Evolutionary conservation across 1,139 yeast genomes (phyloP).

Genomic region (Magnusiomyces paraingens): DNA sequence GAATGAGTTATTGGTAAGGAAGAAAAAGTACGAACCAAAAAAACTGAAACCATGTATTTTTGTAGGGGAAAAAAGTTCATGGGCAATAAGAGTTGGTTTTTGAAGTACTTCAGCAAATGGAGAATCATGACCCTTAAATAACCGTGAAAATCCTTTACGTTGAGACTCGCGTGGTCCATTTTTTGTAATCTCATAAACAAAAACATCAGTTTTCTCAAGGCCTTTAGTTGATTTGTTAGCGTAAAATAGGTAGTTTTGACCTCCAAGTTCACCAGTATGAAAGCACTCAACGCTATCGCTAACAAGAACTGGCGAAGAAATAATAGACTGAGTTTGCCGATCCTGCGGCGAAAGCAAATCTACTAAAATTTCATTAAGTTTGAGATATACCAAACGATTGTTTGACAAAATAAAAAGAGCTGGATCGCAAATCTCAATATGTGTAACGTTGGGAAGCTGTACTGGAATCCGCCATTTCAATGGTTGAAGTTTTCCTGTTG

Average conservation of each 20-base stretch:
- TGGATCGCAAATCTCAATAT: constrained; percentile 10
- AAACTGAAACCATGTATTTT: constrained; percentile 12
- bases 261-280: constrained; percentile 10
- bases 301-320: constrained; percentile 10
- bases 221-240: constrained; percentile 11
- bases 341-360: constrained; percentile 7
- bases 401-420: neutral
- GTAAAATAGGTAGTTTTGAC: constrained; percentile 10
- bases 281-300: constrained; percentile 13
- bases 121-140: neutral
- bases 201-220: constrained; percentile 5
- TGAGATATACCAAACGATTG: constrained; percentile 5
- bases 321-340: constrained; percentile 7
- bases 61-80: constrained; percentile 12
- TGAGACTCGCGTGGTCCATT: constrained; percentile 6
- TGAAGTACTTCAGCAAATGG: constrained; percentile 1
- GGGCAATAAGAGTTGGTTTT: neutral
- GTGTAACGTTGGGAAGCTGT: constrained; percentile 6
- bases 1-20: constrained; percentile 13
- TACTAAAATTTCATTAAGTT: constrained; percentile 11
- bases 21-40: constrained; percentile 14
- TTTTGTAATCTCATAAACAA: neutral
- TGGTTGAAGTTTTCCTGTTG: neutral
- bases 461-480: constrained; percentile 12
- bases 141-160: constrained; percentile 9